These are phyloP conservation scores for Acer saccharum DNA, from an alignment of 345 rosid genomes.

Conservation along the genomic window DNA sequence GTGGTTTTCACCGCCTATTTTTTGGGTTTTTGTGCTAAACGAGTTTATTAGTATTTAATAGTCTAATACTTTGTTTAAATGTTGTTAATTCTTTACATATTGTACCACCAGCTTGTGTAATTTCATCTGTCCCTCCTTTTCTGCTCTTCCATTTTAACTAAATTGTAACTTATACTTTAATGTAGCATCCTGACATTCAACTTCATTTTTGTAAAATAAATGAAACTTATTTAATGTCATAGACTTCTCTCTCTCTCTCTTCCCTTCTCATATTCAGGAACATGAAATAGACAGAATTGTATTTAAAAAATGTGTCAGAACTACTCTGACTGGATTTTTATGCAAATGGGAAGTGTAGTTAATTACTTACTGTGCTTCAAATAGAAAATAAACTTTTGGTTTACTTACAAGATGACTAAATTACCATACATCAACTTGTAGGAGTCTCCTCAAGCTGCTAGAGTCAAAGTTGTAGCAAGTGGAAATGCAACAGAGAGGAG, in stretches of 20 bases:
- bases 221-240: background rate
- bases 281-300: background rate
- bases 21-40: background rate
- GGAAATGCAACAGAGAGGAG: constrained; percentile 95
- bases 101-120: background rate
- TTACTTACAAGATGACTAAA: constrained; percentile 14
- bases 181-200: background rate
- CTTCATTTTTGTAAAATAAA: background rate
- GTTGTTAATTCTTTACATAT: background rate
- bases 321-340: background rate
- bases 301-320: background rate
- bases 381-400: background rate
- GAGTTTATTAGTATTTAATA: background rate
- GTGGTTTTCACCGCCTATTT: background rate
- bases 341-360: background rate
- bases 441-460: constrained; percentile 99
- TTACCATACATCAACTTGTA: constrained; percentile 34
- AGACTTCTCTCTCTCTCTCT: background rate
- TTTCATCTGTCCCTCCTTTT: background rate
- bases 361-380: background rate
- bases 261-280: background rate
- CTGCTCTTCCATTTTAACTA: background rate
- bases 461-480: constrained; percentile 95
- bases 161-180: background rate
- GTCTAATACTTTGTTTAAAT: background rate